A percentile compares a stretch with the other conserved stretches of the same genome.
Conservation (phyloP, 139 green algal species). For the Chlamydomonas incerta region DNA sequence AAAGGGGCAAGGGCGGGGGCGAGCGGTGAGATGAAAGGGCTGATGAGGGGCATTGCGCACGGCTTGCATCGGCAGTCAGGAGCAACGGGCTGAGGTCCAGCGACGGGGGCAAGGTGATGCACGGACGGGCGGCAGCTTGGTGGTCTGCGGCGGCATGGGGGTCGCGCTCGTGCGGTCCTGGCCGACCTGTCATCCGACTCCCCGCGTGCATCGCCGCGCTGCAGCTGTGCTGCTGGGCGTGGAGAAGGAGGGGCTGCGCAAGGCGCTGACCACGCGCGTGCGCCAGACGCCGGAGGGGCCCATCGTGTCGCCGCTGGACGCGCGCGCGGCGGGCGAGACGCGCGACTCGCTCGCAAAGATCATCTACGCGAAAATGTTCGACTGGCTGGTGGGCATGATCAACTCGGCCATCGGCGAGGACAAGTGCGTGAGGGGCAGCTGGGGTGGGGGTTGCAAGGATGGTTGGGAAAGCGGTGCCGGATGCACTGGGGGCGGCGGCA, state of each 20-base stretch:
- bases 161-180: no score
- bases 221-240: constrained; percentile 86
- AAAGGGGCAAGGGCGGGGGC: no score
- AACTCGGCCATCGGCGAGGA: constrained; percentile 76
- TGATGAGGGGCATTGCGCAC: no score
- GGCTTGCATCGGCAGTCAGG: no score
- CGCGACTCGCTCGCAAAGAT: constrained; percentile 96
- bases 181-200: no score
- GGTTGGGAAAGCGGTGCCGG: neutral
- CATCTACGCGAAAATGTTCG: constrained; percentile 96
- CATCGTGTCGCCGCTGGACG: constrained; percentile 91
- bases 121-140: no score
- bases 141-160: no score
- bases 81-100: no score
- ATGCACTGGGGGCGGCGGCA: no score
- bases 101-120: no score
- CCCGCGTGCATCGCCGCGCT: neutral
- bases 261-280: constrained; percentile 92
- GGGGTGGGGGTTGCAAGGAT: no score
- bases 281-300: constrained; percentile 90
- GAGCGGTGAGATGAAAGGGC: no score
- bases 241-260: constrained; percentile 73
- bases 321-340: constrained; percentile 85
- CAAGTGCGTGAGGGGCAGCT: constrained; percentile 20
- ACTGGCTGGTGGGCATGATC: constrained; percentile 92